Evolutionary conservation across 2,329 filamentous ascomycete genomes (phyloP), one percentile per base, ranked within the genome.

Genomic region (Colletotrichum aenigma): DNA sequence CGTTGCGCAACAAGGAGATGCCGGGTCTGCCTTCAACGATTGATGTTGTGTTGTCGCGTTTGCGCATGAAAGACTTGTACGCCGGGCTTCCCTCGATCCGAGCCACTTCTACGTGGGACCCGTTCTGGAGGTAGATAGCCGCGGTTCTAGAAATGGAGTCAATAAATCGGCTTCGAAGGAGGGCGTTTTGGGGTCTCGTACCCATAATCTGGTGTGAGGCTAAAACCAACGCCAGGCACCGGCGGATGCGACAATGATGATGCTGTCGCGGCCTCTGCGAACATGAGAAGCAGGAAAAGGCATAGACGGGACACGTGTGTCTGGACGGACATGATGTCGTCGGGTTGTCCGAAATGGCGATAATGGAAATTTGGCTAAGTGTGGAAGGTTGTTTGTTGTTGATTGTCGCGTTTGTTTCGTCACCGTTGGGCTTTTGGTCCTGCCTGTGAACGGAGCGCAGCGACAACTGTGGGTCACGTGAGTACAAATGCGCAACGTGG

Each of bases 31-130:
- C n/a, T 8, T 56, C 30, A 28, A 6, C 12, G 1, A 7, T 10
- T 0, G 38, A 18, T 15, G 15, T 18, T 7, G 9, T 6, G 9
- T 30, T 24, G 2, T 28, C n/a, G 12, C 2, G 4, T 55, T 62
- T 55, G 13, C 38, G 70, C 70, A 67, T 55, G 6, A 73, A 68
- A 18, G 70, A 36, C 55, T 64, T 73, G 55, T 73, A 73, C 6
- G 16, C 36, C 2, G 34, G 36, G 38, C 38, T 69, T 32, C 70
- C 70, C 30, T 74, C 66, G 4, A 74, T 28, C 36, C 16, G 55
- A 7, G 65, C 58, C 5, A 74, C 30, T 30, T 48, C 24, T 21
- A 64, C 55, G 13, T 15, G n/a, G 5, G 71, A 56, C 5, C 34
- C 32, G 15, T 74, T 74, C 15, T 48, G 9, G 38, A 69, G 69